These are phyloP conservation scores for Cyberlindnera veronae DNA, from an alignment of 805 yeast genomes.

Conservation along the genomic window DNA sequence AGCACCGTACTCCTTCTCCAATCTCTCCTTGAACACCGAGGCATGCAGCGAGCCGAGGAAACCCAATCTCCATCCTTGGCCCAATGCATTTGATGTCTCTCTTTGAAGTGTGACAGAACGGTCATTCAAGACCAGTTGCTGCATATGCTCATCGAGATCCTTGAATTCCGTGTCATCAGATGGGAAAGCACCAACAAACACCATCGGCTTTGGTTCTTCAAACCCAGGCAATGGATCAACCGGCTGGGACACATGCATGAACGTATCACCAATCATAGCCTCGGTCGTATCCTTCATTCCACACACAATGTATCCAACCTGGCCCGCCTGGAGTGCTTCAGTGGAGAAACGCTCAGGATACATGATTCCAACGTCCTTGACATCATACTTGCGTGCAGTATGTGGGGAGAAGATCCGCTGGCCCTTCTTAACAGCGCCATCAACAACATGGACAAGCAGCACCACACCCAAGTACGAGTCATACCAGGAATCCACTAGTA, in stretches of 20 bases:
- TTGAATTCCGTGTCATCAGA: slow-evolving; percentile 92
- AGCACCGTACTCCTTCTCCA: slow-evolving; percentile 93
- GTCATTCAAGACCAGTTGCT: slow-evolving; percentile 85
- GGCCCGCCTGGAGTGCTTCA: slow-evolving; percentile 73
- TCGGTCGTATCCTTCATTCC: slow-evolving; percentile 88
- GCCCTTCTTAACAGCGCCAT: slow-evolving; percentile 75
- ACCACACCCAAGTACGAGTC: slow-evolving; percentile 92
- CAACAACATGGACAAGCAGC: slow-evolving; percentile 76
- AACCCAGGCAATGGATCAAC: slow-evolving; percentile 88
- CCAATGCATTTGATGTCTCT: slow-evolving; percentile 90
- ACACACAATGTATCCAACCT: slow-evolving; percentile 91
- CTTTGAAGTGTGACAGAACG: slow-evolving; percentile 85
- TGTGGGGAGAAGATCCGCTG: slow-evolving; percentile 75
- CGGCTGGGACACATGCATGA: slow-evolving; percentile 54
- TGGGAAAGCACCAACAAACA: slow-evolving; percentile 96
- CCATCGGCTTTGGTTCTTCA: slow-evolving; percentile 98
- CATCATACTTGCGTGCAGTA: slow-evolving; percentile 73
- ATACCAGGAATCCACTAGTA: slow-evolving; percentile 97
- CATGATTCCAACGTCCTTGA: slow-evolving; percentile 93
- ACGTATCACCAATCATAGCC: slow-evolving; percentile 90
- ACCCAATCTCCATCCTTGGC: slow-evolving; percentile 97
- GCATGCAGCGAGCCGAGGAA: slow-evolving; percentile 94
- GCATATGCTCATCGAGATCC: slow-evolving; percentile 83
- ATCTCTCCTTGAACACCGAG: slow-evolving; percentile 85
- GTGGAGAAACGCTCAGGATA: slow-evolving; percentile 80